Evolutionary conservation across 768 basidiomycete species (phyloP), one percentile per base, ranked within the genome.

Genomic region (Lentinula sp.): DNA sequence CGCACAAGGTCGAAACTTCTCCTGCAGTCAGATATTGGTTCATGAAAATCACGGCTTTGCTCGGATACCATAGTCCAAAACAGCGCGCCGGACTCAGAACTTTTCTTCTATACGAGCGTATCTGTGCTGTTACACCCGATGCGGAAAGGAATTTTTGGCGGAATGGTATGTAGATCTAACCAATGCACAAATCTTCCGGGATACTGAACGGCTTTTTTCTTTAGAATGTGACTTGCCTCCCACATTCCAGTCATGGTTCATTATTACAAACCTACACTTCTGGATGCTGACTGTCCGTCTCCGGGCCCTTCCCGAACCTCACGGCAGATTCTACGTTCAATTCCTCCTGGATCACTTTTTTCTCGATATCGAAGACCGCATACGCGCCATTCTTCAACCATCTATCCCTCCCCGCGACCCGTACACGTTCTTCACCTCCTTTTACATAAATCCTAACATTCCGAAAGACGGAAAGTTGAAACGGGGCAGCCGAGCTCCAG

Each of bases 201-300:
- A 10, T 3, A 41, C 57, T 57, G 8, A 33, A 57, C 37, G 28
- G 61, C 57, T 46, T 57, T 33, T 1, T 35, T 18, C 4, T 20
- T 0, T 66, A 97, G 95, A 85, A 62, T 96, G 91, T 68, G 80
- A 79, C 61, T 80, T 98, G 6, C 94, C 95, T 9, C 89, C 88
- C 12, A 97, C 96, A 0, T 97, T 96, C 73, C 95, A 98, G 68
- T 92, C 96, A 15, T 98, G 95, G 91, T 98, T 98, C 75, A 92
- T 91, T 4, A 76, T 97, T 55, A 93, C 93, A 33, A 94, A 95
- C 65, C 79, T 98, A 33, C 94, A 98, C 73, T 78, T 98, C 52
- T 95, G 95, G 90, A 79, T 98, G 65, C 84, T 95, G 54, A 88
- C 88, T 16, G 90, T 91, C 57, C 90, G 95, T 23, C 81, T 97